Conservation (phyloP, 306 rosid genomes). For the Arachis stenosperma region DNA sequence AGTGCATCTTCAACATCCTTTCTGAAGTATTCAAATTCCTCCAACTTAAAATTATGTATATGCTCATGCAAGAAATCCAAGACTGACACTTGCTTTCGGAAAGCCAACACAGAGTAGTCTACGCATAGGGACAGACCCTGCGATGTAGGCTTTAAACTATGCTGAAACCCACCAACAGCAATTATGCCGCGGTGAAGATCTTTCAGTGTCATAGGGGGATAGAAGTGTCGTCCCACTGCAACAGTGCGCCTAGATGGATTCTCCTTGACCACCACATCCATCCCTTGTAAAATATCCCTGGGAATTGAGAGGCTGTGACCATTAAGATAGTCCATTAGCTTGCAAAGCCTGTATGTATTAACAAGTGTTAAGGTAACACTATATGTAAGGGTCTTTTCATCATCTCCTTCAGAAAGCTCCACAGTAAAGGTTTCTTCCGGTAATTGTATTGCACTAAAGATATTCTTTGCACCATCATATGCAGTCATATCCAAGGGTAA, state of each 20-base stretch:
- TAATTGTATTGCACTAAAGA: constrained; percentile 62
- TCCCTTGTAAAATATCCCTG: constrained; percentile 72
- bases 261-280: constrained; percentile 80
- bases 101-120: constrained; percentile 78
- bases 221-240: constrained; percentile 60
- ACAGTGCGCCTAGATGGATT: constrained; percentile 61
- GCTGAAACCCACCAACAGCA: constrained; percentile 62
- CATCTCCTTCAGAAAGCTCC: constrained; percentile 60
- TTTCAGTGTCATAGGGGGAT: constrained; percentile 43
- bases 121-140: constrained; percentile 71
- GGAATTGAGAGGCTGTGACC: constrained; percentile 51
- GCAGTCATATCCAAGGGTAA: constrained; percentile 66
- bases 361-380: constrained; percentile 51
- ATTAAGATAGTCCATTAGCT: constrained; percentile 61
- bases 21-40: constrained; percentile 46
- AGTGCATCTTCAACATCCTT: constrained; percentile 43
- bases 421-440: constrained; percentile 62
- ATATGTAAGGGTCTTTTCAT: constrained; percentile 45
- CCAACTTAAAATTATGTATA: constrained; percentile 44
- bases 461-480: constrained; percentile 70
- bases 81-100: constrained; percentile 58
- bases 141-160: constrained; percentile 61
- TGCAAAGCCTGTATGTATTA: constrained; percentile 51
- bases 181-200: constrained; percentile 58
- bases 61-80: constrained; percentile 56